Base-by-base conservation (phyloP, 2,329 filamentous ascomycete genomes). In the Fusarium ambrosium region DNA sequence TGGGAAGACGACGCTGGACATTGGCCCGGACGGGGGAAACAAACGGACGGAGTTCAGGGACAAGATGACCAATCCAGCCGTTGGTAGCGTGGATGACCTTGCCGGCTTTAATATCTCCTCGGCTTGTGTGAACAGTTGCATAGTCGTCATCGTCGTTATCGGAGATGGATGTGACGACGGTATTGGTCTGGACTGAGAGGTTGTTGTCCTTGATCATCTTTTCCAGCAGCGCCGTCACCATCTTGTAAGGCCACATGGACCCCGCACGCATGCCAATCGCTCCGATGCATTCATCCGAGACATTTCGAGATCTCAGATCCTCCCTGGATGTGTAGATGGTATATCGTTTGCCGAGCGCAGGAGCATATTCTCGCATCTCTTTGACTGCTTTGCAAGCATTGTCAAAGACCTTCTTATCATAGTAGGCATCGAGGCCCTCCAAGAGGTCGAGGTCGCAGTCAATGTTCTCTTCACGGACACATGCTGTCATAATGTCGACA, bases 81-180 rank as follows among this genome's bases (percentile, higher is more conserved):
- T 80, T 80, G 10, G 78, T 78, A 6, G 78, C 77, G 27, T 79
- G 77, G 0, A 80, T 66, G 14, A 80, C 68, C 6, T 74, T 61
- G 4, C 48, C 67, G 8, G 76, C 73, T 20, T 58, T 59, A 16
- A 80, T 74, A 10, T 43, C 61, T 4, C 79, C 79, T 4, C 75
- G 70, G 24, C 68, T 60, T 4, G 79, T 79, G 20, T 69, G 24
- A 7, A 79, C 66, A 8, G 59, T 58, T 51, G 69, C 69, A 24
- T 65, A 72, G 4, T 67, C 66, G 6, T 59, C 45, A 2, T 32
- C 29, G 10, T 60, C 56, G 2, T 22, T 22, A 14, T 75, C 68
- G 10, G 43, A 24, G 41, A 79, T 62, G 1, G 48, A 22, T 5
- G 29, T 22, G 2, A 79, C 78, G 1, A 63, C 10, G 1, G 76